Percentiles rank a stretch among this genome's conserved stretches.
Conservation (phyloP, 148 eudicot genomes). For the Spergularia marina region DNA sequence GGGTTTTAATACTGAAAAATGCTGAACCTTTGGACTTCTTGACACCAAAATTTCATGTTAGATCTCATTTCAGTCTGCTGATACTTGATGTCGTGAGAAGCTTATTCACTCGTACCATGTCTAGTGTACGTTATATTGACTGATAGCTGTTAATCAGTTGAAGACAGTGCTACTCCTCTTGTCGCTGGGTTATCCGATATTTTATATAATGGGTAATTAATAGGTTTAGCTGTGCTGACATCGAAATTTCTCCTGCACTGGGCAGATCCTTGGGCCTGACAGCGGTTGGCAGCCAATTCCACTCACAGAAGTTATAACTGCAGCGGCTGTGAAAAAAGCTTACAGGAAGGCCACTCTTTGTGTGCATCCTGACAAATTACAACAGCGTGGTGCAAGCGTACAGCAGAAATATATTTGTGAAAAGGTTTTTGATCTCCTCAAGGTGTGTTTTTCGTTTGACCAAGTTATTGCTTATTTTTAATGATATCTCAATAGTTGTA, state of each 20-base stretch:
- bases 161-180: not conserved
- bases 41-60: not conserved
- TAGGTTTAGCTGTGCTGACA: not conserved
- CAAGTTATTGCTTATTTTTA: not conserved
- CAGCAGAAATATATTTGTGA: constrained; percentile 93
- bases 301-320: constrained; percentile 86
- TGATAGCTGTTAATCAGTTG: not conserved
- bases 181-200: not conserved
- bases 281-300: constrained; percentile 98
- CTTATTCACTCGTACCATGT: not conserved
- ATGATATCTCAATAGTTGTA: not conserved
- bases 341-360: constrained; percentile 97
- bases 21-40: not conserved
- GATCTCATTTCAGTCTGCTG: not conserved
- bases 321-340: constrained; percentile 87
- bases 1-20: not conserved
- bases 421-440: constrained; percentile 96
- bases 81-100: constrained; percentile 3
- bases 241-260: constrained; percentile 13
- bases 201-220: not conserved
- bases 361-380: constrained; percentile 98
- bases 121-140: not conserved
- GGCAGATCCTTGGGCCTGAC: constrained; percentile 91
- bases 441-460: constrained; percentile 43
- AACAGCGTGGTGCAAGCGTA: constrained; percentile 89